Evolutionary conservation across 768 basidiomycete species (phyloP), one percentile per base, ranked within the genome.

Genomic region (Leccinum longicurvipes): DNA sequence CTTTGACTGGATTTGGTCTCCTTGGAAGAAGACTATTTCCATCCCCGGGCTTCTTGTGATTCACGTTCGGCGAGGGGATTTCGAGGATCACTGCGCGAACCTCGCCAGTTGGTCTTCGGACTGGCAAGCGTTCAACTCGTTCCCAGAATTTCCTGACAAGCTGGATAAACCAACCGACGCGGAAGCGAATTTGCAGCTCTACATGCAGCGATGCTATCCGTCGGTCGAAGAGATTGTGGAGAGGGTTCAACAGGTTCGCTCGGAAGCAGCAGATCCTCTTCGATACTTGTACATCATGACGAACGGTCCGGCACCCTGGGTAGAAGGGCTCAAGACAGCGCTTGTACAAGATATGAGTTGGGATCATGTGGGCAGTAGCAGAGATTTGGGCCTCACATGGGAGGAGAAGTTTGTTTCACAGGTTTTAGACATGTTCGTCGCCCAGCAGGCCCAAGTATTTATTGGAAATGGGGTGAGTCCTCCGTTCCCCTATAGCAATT

Each of bases 51-150:
- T 81, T 1, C 69, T 83, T 6, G 82, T 76, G 5, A 62, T 82
- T 7, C 82, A 83, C 60, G 66, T 82, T 42, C 79, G 81, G 1
- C 70, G 81, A 29, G 81, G 82, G 11, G 81, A 82, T 63, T 82
- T 74, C 59, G 47, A 72, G 27, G 58, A 69, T 4, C 81, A 82
- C 63, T 83, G 82, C 65, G 47, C 50, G 7, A 54, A 68, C 53
- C 72, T 83, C 31, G 69, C 69, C 2, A 57, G 67, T 47, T 74
- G 72, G 66, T 50, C 51, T 6, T 60, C 75, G 3, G 63, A 66
- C 3, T 81, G 72, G 73, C 69, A 75, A 42, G 77, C 75, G 9
- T 81, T 79, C 73, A 79, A 79, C 57, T 64, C 68, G 5, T 74
- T 81, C 57, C 76, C 78, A 0, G 70, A 64, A 39, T 70, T 79